Evolutionary conservation across 2,329 filamentous ascomycete species (phyloP).

Genomic region (Aspergillus terreus): DNA sequence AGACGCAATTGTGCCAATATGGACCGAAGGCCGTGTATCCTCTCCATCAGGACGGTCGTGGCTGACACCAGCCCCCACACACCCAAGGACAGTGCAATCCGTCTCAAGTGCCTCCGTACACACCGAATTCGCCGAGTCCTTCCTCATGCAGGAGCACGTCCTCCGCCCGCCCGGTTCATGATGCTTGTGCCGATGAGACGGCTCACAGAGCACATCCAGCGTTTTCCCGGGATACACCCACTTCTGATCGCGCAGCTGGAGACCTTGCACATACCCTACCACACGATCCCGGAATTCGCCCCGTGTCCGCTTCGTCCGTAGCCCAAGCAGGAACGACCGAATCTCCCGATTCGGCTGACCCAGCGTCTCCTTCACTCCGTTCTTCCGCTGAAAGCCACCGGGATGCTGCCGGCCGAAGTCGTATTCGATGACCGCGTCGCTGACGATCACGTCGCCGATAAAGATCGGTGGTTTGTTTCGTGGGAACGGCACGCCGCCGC

Average conservation of each 20-base stretch:
- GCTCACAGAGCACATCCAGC: neutral
- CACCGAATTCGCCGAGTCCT: neutral
- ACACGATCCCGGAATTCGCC: neutral
- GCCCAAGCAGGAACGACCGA: neutral
- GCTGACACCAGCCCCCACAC: neutral
- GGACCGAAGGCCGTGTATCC: neutral
- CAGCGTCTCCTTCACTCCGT: neutral
- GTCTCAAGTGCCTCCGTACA: neutral
- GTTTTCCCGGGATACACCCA: neutral
- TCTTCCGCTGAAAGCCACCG: conserved; percentile 15
- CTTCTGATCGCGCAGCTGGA: neutral
- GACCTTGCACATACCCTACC: neutral
- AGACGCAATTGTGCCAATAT: conserved; percentile 3
- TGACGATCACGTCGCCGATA: conserved; percentile 29
- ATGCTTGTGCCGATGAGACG: conserved; percentile 3
- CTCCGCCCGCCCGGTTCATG: neutral
- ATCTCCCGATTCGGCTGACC: conserved; percentile 2
- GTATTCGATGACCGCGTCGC: conserved; percentile 22
- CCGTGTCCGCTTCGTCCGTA: neutral
- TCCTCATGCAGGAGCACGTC: neutral
- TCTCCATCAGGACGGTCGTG: neutral
- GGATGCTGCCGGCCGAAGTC: conserved; percentile 26
- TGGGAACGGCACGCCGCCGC: neutral
- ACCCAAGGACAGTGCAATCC: neutral
- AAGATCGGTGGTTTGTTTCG: conserved; percentile 10